Percentiles rank a stretch among this genome's conserved stretches.
These are phyloP conservation scores for Citrus hindsii DNA, from an alignment of 345 rosid genomes.

Conservation along the genomic window DNA sequence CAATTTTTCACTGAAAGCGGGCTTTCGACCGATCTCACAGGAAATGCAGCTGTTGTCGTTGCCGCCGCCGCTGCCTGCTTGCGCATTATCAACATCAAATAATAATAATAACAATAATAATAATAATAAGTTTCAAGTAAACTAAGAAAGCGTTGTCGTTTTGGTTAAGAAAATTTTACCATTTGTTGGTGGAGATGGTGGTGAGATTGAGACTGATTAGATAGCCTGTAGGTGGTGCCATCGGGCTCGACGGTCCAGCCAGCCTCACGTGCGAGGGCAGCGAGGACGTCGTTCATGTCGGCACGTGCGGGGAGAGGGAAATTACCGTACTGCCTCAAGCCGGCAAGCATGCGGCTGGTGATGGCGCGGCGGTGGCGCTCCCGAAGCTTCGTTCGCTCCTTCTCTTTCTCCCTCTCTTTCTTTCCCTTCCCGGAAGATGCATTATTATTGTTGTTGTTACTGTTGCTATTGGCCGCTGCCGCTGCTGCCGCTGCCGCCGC, in stretches of 20 bases:
- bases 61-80: slow-evolving; percentile 23
- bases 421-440: slow-evolving; percentile 51
- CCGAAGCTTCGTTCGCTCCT: slow-evolving; percentile 92
- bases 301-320: slow-evolving; percentile 98
- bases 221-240: slow-evolving; percentile 78
- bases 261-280: slow-evolving; percentile 95
- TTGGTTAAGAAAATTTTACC: neutral
- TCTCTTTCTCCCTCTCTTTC: slow-evolving; percentile 92
- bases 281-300: slow-evolving; percentile 98
- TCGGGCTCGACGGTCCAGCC: slow-evolving; percentile 97
- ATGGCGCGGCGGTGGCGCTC: slow-evolving; percentile 96
- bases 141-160: neutral
- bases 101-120: too few relatives aligned
- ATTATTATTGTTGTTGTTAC: slow-evolving; percentile 3
- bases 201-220: slow-evolving; percentile 32
- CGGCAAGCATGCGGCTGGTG: slow-evolving; percentile 95
- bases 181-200: neutral
- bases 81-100: neutral
- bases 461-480: too few relatives aligned
- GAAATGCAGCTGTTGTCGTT: slow-evolving; percentile 24
- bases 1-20: slow-evolving; percentile 57
- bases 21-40: slow-evolving; percentile 58
- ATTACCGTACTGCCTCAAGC: slow-evolving; percentile 88
- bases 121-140: too few relatives aligned
- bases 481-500: slow-evolving; percentile 32